Conservation (phyloP, 331 rosid species). For the Malus hybrid region DNA sequence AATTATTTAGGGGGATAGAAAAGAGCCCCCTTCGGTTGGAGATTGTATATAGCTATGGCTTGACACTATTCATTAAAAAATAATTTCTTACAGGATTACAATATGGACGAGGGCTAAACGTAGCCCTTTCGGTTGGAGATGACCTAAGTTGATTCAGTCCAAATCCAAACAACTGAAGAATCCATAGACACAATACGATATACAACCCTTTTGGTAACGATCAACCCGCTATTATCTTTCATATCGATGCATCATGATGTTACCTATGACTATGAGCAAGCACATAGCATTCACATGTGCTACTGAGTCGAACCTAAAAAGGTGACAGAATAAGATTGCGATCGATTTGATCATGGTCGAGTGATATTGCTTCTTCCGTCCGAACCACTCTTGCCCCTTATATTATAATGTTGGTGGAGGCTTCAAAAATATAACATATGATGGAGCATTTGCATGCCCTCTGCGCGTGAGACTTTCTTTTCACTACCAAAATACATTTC, state of each 20-base stretch:
- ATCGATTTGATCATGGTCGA: background rate
- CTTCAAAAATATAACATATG: background rate
- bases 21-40: too few species aligned
- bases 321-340: background rate
- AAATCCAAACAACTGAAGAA: background rate
- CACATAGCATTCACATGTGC: background rate
- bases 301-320: background rate
- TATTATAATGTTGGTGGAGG: background rate
- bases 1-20: too few species aligned
- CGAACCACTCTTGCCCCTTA: too few species aligned
- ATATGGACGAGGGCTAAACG: too few species aligned
- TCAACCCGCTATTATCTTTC: background rate
- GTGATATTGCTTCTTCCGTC: background rate
- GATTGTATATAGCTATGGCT: too few species aligned
- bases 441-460: background rate
- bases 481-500: background rate
- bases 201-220: background rate
- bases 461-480: constrained; percentile 22
- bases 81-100: too few species aligned
- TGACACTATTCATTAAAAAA: too few species aligned
- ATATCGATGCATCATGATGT: background rate
- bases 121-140: too few species aligned
- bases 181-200: background rate
- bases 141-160: too few species aligned
- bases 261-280: background rate